Base-by-base conservation (phyloP, 106 monocot species). In the Dactylorhiza incarnata region DNA sequence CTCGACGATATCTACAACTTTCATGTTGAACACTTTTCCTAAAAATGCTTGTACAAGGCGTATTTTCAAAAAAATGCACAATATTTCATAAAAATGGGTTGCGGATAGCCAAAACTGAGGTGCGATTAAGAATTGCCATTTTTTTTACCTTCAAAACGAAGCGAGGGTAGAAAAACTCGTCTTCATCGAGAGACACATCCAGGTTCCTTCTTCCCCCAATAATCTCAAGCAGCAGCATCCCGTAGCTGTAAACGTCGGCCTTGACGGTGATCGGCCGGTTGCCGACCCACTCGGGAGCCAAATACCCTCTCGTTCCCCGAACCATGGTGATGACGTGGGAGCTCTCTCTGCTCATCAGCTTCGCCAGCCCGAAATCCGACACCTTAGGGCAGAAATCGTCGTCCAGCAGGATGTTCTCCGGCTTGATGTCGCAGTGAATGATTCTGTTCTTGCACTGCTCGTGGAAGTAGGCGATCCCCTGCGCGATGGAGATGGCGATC, bases 381-480 rank as follows among this genome's bases (percentile, higher is more conserved):
- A 91, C 83, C 75, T 91, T 91, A 0, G 87, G 79, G 17, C 74
- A 81, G 51, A 81, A 84, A 10, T 76, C 29, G 24, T 72, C 83
- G 46, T 87, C 83, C 9, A 91, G 51, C 4, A 91, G 79, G 10
- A 91, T 87, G 81, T 87, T 91, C 83, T 91, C 90, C 24, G 90
- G 87, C 78, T 91, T 91, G 70, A 91, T 85, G 71, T 91, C 90
- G 26, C 90, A 91, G 75, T 91, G 90, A 19, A 85, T 79, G 73
- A 91, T 87, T 63, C 87, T 81, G 68, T 87, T 85, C 54, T 81
- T 77, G 78, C 90, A 91, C 46, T 86, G 87, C 48, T 91, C 87
- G 48, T 89, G 89, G 56, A 89, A 84, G 61, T 91, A 91, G 2
- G 87, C 85, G 17, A 91, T 76, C 10, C 87, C 90, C 16, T 83